Evolutionary conservation across 768 basidiomycete genomes (phyloP).

Genomic region (Brasilioporus rufonigricans): DNA sequence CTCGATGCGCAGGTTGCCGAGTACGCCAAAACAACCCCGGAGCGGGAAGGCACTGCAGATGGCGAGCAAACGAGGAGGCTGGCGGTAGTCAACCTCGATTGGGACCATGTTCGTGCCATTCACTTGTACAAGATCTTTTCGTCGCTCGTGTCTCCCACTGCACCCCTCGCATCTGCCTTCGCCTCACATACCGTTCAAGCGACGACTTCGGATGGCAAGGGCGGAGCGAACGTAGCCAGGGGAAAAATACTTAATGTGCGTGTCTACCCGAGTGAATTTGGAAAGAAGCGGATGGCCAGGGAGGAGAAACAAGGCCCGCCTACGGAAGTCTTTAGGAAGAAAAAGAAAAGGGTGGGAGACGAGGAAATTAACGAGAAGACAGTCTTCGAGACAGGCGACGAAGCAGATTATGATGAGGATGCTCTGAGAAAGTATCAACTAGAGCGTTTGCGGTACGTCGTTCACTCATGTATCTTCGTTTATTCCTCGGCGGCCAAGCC

Average conservation of each 20-base stretch:
- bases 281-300: slow-evolving; percentile 76
- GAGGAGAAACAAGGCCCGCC: slow-evolving; percentile 95
- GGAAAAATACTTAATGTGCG: slow-evolving; percentile 76
- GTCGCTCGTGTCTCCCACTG: slow-evolving; percentile 70
- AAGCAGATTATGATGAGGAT: slow-evolving; percentile 83
- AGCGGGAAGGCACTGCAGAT: slow-evolving; percentile 41
- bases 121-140: slow-evolving; percentile 76
- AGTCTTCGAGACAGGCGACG: slow-evolving; percentile 64
- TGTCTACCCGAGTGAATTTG: slow-evolving; percentile 93
- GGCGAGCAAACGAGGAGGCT: slow-evolving; percentile 61
- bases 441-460: slow-evolving; percentile 78
- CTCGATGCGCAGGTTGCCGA: slow-evolving; percentile 73
- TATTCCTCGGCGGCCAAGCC: neutral
- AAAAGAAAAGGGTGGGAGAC: slow-evolving; percentile 29
- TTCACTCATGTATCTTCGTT: neutral
- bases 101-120: slow-evolving; percentile 64
- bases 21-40: slow-evolving; percentile 48
- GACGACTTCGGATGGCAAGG: slow-evolving; percentile 7
- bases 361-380: slow-evolving; percentile 64
- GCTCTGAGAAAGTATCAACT: slow-evolving; percentile 89
- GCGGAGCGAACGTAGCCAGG: slow-evolving; percentile 36
- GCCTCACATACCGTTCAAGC: slow-evolving; percentile 19
- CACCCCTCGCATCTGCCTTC: slow-evolving; percentile 38
- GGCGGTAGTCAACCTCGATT: slow-evolving; percentile 94
- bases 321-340: slow-evolving; percentile 71